A percentile compares a stretch with the other conserved stretches of the same genome.
Evolutionary conservation across 164 flowering plant genomes (phyloP).

Genomic region (Aristolochia contorta): DNA sequence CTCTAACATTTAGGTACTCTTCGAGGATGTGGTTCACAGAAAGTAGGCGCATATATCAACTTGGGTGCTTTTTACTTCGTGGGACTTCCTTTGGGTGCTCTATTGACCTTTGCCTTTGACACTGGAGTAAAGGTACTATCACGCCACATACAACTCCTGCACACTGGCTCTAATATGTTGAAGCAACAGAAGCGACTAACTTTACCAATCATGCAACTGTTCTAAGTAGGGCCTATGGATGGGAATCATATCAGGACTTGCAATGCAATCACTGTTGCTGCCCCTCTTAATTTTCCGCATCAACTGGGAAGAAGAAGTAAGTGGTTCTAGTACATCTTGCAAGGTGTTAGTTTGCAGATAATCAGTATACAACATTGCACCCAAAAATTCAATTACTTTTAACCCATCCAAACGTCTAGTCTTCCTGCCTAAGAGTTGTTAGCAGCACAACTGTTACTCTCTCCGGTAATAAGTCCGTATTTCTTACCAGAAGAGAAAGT

Average conservation of each 20-base stretch:
- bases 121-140: conserved; percentile 49
- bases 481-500: no score
- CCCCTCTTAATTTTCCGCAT: conserved; percentile 17
- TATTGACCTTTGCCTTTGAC: conserved; percentile 47
- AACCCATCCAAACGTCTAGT: no score
- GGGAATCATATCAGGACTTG: conserved; percentile 21
- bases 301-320: conserved; percentile 31
- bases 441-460: no score
- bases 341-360: no score
- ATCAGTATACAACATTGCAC: no score
- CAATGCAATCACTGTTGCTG: conserved; percentile 8
- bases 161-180: neutral
- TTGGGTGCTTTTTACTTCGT: conserved; percentile 62
- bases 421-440: no score
- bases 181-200: no score
- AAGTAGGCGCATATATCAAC: conserved; percentile 58
- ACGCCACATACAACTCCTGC: neutral
- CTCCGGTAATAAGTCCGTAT: no score
- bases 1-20: conserved; percentile 32
- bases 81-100: conserved; percentile 46
- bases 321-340: neutral
- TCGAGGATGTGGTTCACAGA: conserved; percentile 87
- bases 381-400: no score
- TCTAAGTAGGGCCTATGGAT: conserved; percentile 31
- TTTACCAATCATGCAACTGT: neutral